Base-by-base conservation (phyloP, 1,284 basidiomycete species). In the Sphagnurus paluster region DNA sequence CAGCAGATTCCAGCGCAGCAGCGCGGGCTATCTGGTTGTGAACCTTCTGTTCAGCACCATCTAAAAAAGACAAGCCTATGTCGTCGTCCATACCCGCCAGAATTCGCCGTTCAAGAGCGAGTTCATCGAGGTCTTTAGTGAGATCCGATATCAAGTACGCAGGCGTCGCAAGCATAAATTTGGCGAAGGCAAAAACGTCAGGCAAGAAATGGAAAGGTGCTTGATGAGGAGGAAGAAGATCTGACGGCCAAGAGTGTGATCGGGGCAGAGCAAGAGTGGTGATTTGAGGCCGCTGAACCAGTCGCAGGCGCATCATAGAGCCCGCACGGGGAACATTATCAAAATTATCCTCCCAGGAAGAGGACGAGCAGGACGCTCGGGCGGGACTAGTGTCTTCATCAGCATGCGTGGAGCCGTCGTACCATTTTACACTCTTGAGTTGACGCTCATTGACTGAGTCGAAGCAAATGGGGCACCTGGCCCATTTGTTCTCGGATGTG, bases 181-280 rank as follows among this genome's bases (percentile, higher is more conserved):
- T 95, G 28, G 94, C 81, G 63, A 89, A 98, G 16, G 76, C 72
- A 55, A 88, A 85, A 20, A 97, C 90, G 61, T 98, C 93, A 0
- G 95, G 97, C 16, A 95, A 78, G 71, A 99, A 98, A 64, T 97
- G 83, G 75, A 95, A 98, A 5, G 96, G 95, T 0, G 93, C 91
- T 57, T 91, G 82, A 55, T 95, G 90, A 11, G 91, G 87, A 8
- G 90, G 86, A n/a, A 98, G 71, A 0, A 93, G 77, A 50, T 93
- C 90, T 3, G 90, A 97, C 10, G 93, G 96, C 94, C 95, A 99
- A 1, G 93, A 93, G 6, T 74, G 63, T 0, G 95, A 96, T 21
- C 91, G 84, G 35, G 96, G 96, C 9, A 99, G 75, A 2, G 97
- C 95, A n/a, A 99, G 77, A 0, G 93, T 97, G 3, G 93, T 95